Evolutionary conservation across 352 stramenopile species (phyloP).

Genomic region (Globisporangium ultimum): DNA sequence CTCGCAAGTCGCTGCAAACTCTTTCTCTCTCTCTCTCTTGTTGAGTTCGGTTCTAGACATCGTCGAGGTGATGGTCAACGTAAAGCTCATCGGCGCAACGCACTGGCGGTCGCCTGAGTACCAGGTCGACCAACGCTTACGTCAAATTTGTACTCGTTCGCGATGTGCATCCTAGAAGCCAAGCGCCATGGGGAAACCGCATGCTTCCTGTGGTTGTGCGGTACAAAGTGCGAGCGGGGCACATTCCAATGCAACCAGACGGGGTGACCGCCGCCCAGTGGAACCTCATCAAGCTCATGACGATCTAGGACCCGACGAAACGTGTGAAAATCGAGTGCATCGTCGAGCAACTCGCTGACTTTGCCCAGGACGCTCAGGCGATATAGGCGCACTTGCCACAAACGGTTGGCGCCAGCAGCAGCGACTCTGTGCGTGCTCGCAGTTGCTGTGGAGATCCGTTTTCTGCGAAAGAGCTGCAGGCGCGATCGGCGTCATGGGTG

Average conservation of each 20-base stretch:
- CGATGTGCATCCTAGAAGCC: constrained; percentile 13
- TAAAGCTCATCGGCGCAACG: background rate
- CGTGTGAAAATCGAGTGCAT: too few species aligned
- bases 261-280: background rate
- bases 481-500: too few species aligned
- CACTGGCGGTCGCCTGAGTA: constrained; percentile 6
- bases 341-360: too few species aligned
- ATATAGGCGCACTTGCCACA: too few species aligned
- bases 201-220: background rate
- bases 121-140: constrained; percentile 1
- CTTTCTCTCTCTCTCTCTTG: background rate
- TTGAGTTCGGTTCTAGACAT: constrained; percentile 1
- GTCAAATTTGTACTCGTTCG: constrained; percentile 39
- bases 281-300: too few species aligned
- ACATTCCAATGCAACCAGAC: background rate
- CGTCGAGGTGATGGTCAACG: background rate
- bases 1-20: too few species aligned
- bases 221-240: background rate
- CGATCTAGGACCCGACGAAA: too few species aligned
- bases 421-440: too few species aligned
- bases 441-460: too few species aligned
- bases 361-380: too few species aligned
- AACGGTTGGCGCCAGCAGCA: too few species aligned
- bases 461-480: too few species aligned
- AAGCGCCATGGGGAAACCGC: background rate